phyloP scores from a whole-genome alignment of 2,329 filamentous ascomycete species.

The Verticillium klebahnii region DNA sequence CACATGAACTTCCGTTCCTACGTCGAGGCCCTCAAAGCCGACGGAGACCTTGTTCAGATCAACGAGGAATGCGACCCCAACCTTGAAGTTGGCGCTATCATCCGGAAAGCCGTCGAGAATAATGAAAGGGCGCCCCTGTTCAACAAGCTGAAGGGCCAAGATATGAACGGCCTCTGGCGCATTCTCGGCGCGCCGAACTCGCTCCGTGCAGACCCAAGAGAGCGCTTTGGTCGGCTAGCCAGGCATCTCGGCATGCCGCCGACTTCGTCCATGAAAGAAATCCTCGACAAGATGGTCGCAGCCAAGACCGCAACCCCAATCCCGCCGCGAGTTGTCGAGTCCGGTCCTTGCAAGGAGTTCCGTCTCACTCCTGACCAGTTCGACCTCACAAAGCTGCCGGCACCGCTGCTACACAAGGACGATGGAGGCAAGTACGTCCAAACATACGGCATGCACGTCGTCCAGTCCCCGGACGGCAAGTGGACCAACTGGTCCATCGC shows the following conservation, averaged over 20 bases:
- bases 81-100: slow-evolving; percentile 42
- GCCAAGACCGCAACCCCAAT: background rate
- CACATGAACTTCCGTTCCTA: background rate
- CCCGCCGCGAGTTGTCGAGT: slow-evolving; percentile 19
- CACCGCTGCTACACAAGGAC: slow-evolving; percentile 34
- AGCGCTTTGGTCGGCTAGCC: slow-evolving; percentile 36
- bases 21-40: slow-evolving; percentile 29
- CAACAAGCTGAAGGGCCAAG: slow-evolving; percentile 42
- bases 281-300: slow-evolving; percentile 35
- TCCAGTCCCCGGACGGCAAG: slow-evolving; percentile 36
- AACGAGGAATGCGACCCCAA: slow-evolving; percentile 35
- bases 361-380: slow-evolving; percentile 30
- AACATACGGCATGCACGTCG: slow-evolving; percentile 43
- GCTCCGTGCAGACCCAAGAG: slow-evolving; percentile 23
- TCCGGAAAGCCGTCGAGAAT: slow-evolving; percentile 37
- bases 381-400: slow-evolving; percentile 36
- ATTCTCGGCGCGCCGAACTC: slow-evolving; percentile 40
- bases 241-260: slow-evolving; percentile 34
- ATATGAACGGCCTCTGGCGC: slow-evolving; percentile 37
- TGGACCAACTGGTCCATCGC: slow-evolving; percentile 46
- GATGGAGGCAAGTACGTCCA: slow-evolving; percentile 48
- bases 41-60: slow-evolving; percentile 41
- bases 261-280: slow-evolving; percentile 28
- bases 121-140: slow-evolving; percentile 44
- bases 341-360: slow-evolving; percentile 38